Percentiles rank a stretch among this genome's conserved stretches.
These are phyloP conservation scores for Ophiosphaerella korrae DNA, from an alignment of 2,329 filamentous ascomycete species.

Conservation along the genomic window DNA sequence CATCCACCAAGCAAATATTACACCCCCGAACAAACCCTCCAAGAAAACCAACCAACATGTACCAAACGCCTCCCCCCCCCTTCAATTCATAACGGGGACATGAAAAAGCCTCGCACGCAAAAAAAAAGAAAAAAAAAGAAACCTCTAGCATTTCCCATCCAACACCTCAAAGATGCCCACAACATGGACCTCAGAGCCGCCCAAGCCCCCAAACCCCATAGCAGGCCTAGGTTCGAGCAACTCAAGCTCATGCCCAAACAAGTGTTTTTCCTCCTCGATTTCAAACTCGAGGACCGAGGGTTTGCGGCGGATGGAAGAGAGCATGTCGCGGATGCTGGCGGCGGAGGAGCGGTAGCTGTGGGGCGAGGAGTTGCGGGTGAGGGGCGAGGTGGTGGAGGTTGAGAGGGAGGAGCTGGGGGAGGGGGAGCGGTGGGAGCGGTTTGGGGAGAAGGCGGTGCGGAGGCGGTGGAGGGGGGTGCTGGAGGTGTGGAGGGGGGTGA, in stretches of 20 bases:
- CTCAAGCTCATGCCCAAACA: constrained; percentile 36
- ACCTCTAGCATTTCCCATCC: constrained; percentile 34
- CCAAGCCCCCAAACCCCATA: constrained; percentile 4
- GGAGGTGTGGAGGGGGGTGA: constrained; percentile 40
- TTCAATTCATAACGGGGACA: background rate
- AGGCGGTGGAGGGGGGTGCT: constrained; percentile 38
- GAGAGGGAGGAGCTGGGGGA: constrained; percentile 26
- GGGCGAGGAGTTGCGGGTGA: constrained; percentile 37
- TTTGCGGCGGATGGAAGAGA: constrained; percentile 41
- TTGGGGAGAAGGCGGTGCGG: constrained; percentile 43
- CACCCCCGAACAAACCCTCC: too few species aligned
- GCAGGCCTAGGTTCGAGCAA: constrained; percentile 42
- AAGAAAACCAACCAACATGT: too few species aligned
- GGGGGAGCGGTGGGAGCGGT: constrained; percentile 34
- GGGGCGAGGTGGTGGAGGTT: constrained; percentile 35
- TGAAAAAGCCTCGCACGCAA: background rate
- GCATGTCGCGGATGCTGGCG: constrained; percentile 35
- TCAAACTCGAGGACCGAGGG: constrained; percentile 42
- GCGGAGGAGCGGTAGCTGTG: constrained; percentile 35
- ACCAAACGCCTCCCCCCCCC: too few species aligned
- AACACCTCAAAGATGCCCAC: constrained; percentile 48
- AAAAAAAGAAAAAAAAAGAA: background rate
- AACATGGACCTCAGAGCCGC: constrained; percentile 33
- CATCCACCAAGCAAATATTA: too few species aligned
- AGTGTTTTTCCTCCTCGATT: constrained; percentile 40